Evolutionary conservation across 148 eudicot species (phyloP), one percentile per base, ranked within the genome.

Genomic region (Spergularia marina): DNA sequence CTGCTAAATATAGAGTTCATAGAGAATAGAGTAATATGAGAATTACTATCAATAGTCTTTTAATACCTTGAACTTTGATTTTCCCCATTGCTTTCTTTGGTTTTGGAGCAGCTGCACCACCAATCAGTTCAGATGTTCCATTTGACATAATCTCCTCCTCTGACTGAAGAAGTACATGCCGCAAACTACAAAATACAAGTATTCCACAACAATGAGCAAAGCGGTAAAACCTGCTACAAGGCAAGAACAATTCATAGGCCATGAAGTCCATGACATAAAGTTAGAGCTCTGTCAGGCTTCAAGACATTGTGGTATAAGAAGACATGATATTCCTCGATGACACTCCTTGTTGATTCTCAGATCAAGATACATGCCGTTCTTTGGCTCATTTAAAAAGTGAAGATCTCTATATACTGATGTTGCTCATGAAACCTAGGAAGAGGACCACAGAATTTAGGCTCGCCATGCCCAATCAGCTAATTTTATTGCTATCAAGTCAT

Each of bases 31-130:
- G 67, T 70, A 2, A 0, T 40, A 54, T 14, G 34, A 78, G 17
- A 25, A 3, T 62, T 3, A 57, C 10, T 39, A 20, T 49, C 51
- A 36, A 52, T n/a, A 69, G 66, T 41, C 53, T 68, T 72, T 13
- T 53, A 41, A 64, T 80, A 90, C 94, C 94, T 88, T 88, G 94
- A 75, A 90, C 83, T 86, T 85, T 90, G 40, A 90, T 69, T 83
- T 86, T 90, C 73, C 94, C 89, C 62, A 85, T 73, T 41, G 86
- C 83, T 85, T 86, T 88, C 85, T 84, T 86, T 55, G 82, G 83
- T 79, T 81, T 90, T 23, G 84, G 71, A 66, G 74, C 76, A 73
- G 86, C 85, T 60, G 83, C 80, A 73, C 86, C 86, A 71, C 90
- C 81, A 76, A 82, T 82, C 74, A 88, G 78, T 65, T 82, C 91